Percentiles rank a stretch among this genome's conserved stretches.
phyloP scores from a whole-genome alignment of 441 rosid genomes.

The Dalechampia spathulata region DNA sequence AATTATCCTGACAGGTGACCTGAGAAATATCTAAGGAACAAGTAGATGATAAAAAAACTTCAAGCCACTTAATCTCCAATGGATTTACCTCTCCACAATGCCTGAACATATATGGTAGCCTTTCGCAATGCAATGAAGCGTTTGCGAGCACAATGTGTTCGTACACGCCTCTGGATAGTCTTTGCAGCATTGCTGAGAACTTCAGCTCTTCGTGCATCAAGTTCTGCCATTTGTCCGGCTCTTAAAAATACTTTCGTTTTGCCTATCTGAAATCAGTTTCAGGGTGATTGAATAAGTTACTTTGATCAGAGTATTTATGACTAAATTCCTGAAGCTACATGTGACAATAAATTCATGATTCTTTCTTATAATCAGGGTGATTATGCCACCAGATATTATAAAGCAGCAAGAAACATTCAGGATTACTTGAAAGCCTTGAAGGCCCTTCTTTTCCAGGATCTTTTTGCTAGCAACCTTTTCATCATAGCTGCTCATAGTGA shows the following conservation, averaged over 20 bases:
- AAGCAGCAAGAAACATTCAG: slow-evolving; percentile 10
- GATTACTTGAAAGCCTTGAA: slow-evolving; percentile 88
- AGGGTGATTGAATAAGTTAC: slow-evolving; percentile 18
- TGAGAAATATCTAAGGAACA: background rate
- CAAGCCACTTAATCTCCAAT: too few species aligned
- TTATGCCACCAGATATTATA: background rate
- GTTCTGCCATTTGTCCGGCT: slow-evolving; percentile 99
- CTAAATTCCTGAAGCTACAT: background rate
- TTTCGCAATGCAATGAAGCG: slow-evolving; percentile 60
- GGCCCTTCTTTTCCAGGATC: slow-evolving; percentile 80
- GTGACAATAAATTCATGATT: too few species aligned
- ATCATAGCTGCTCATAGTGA: slow-evolving; percentile 52
- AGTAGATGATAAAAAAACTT: too few species aligned
- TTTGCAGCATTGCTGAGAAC: slow-evolving; percentile 84
- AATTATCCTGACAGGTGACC: too few species aligned
- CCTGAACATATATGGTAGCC: slow-evolving; percentile 57
- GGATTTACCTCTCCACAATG: slow-evolving; percentile 78
- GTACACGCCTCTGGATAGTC: slow-evolving; percentile 70
- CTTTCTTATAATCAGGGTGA: background rate
- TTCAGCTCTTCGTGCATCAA: slow-evolving; percentile 84
- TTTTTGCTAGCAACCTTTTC: slow-evolving; percentile 69
- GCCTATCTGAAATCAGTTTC: slow-evolving; percentile 66
- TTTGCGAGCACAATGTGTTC: slow-evolving; percentile 68
- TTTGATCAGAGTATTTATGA: background rate
- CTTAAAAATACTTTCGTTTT: slow-evolving; percentile 91